Conservation (phyloP, 1,284 basidiomycete genomes). For the Tetrapyrgos nigripes region DNA sequence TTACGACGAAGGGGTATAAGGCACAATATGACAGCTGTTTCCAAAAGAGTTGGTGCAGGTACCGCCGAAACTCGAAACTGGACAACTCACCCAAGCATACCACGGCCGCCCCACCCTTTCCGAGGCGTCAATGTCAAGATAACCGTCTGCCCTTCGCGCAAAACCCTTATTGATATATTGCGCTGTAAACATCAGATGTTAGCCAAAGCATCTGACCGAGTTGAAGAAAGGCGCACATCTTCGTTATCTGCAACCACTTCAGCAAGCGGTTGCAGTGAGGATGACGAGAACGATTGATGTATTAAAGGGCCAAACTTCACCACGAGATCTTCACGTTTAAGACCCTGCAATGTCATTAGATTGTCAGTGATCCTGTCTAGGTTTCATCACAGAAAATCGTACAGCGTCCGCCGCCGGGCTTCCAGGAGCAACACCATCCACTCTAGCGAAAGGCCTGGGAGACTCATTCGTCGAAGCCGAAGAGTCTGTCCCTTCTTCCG, state of each 20-base stretch:
- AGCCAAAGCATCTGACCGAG: constrained; percentile 2
- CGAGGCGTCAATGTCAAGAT: constrained; percentile 45
- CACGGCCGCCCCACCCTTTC: constrained; percentile 70
- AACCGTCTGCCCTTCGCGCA: constrained; percentile 40
- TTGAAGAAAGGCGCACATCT: constrained; percentile 58
- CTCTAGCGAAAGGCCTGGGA: constrained; percentile 71
- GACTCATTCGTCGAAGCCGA: constrained; percentile 14
- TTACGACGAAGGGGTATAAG: constrained; percentile 45
- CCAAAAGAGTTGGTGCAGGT: constrained; percentile 6
- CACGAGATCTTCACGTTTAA: constrained; percentile 75
- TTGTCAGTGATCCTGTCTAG: constrained; percentile 10
- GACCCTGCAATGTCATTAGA: constrained; percentile 54
- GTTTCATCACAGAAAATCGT: constrained; percentile 34
- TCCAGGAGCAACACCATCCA: constrained; percentile 76
- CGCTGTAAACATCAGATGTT: constrained; percentile 30
- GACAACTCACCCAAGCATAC: constrained; percentile 74
- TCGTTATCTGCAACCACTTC: constrained; percentile 76
- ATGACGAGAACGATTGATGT: constrained; percentile 52
- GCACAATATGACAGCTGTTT: constrained; percentile 77
- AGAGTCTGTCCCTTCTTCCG: constrained; percentile 8
- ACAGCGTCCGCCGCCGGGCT: constrained; percentile 86
- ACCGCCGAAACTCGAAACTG: not conserved
- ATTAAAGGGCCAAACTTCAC: constrained; percentile 76
- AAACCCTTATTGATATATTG: constrained; percentile 46
- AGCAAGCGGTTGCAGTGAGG: constrained; percentile 71